phyloP scores from a whole-genome alignment of 768 basidiomycete species.

The Termitomyces sp. region DNA sequence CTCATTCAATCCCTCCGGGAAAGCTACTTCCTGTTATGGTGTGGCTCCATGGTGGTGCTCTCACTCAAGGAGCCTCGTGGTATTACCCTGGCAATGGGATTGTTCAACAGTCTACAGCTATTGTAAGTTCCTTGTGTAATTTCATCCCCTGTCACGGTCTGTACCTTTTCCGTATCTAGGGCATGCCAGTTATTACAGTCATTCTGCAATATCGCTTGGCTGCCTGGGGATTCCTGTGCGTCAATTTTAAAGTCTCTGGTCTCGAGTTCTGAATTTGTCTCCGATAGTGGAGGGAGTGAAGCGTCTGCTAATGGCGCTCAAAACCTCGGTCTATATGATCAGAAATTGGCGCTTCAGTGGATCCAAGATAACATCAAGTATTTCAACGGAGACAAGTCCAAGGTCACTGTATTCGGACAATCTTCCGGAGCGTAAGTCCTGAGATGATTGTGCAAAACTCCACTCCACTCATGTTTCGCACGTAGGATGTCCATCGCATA shows the following conservation, averaged over 20 bases:
- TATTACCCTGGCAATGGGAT: conserved; percentile 15
- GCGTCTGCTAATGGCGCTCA: conserved; percentile 32
- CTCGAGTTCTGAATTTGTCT: background rate
- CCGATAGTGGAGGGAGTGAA: conserved; percentile 14
- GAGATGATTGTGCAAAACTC: conserved; percentile 17
- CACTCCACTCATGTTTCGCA: background rate
- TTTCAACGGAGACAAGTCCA: conserved; percentile 39
- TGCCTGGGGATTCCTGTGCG: conserved; percentile 19
- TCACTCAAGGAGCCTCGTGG: conserved; percentile 17
- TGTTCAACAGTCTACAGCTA: conserved; percentile 13
- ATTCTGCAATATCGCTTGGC: conserved; percentile 16
- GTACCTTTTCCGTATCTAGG: background rate
- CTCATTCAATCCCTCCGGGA: conserved; percentile 6
- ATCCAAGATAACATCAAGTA: conserved; percentile 52
- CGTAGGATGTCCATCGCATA: conserved; percentile 27
- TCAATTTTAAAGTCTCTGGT: background rate
- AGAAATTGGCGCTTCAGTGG: conserved; percentile 43
- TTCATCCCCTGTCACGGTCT: background rate
- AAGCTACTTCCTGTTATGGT: conserved; percentile 16
- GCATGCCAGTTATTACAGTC: conserved; percentile 15
- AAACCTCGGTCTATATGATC: conserved; percentile 44
- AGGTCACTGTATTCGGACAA: conserved; percentile 51
- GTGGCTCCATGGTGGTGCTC: conserved; percentile 17
- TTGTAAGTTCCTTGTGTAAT: conserved; percentile 2
- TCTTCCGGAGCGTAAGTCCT: conserved; percentile 44